Evolutionary conservation across 169 alveolate genomes (phyloP).

Genomic region (Perkinsus olseni): DNA sequence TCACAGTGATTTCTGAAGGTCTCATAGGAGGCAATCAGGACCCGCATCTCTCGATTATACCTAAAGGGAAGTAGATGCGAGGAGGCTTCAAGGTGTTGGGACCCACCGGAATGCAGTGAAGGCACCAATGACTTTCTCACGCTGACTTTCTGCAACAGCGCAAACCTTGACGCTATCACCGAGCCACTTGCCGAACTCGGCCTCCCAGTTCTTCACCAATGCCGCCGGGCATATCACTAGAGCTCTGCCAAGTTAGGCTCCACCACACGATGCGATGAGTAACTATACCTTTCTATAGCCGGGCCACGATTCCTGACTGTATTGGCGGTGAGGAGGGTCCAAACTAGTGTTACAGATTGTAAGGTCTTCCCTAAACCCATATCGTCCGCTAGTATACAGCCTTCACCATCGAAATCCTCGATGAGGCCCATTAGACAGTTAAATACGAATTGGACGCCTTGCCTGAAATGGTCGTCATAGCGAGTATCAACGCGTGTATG

Average conservation of each 20-base stretch:
- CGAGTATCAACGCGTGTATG: background rate
- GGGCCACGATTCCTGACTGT: slow-evolving; percentile 57
- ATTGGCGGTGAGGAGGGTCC: slow-evolving; percentile 76
- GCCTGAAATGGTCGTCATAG: slow-evolving; percentile 40
- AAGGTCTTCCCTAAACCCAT: slow-evolving; percentile 85
- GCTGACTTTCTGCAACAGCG: slow-evolving; percentile 72
- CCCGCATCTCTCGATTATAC: slow-evolving; percentile 36
- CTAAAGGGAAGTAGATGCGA: background rate
- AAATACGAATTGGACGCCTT: slow-evolving; percentile 75
- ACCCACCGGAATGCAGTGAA: slow-evolving; percentile 76
- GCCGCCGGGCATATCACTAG: slow-evolving; percentile 86
- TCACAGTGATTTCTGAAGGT: slow-evolving; percentile 73
- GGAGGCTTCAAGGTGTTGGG: background rate
- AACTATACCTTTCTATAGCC: background rate
- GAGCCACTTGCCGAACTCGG: slow-evolving; percentile 84
- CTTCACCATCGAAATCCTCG: slow-evolving; percentile 64
- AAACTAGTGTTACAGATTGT: slow-evolving; percentile 73
- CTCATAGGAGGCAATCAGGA: slow-evolving; percentile 81
- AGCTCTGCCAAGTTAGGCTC: slow-evolving; percentile 63
- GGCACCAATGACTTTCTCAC: slow-evolving; percentile 70
- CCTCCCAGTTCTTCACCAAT: slow-evolving; percentile 81
- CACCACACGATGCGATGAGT: background rate
- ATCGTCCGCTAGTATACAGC: slow-evolving; percentile 83
- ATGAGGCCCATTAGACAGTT: slow-evolving; percentile 81
- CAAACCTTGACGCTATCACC: slow-evolving; percentile 69